A percentile compares a stretch with the other conserved stretches of the same genome.
Conservation (phyloP, 2,329 filamentous ascomycete genomes). For the Metarhizium humberi region DNA sequence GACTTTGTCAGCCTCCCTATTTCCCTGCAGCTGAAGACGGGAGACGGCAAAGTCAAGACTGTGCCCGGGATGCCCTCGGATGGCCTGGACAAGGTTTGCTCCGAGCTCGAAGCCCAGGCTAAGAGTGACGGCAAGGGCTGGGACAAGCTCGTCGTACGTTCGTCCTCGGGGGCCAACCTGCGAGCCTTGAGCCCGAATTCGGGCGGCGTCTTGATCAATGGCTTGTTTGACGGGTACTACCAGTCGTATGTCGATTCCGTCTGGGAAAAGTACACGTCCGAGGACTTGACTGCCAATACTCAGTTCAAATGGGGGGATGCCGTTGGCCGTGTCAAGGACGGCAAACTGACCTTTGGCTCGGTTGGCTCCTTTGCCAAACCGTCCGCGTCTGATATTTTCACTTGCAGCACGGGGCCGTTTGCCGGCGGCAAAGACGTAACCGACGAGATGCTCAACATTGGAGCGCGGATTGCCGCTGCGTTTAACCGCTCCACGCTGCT, state of each 20-base stretch:
- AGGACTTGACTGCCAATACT: constrained; percentile 42
- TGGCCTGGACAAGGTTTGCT: constrained; percentile 37
- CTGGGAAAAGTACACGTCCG: constrained; percentile 37
- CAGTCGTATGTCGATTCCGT: constrained; percentile 39
- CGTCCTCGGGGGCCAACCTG: constrained; percentile 27
- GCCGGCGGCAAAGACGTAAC: constrained; percentile 29
- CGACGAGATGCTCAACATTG: constrained; percentile 49
- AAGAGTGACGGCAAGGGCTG: constrained; percentile 38
- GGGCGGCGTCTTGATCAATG: constrained; percentile 31
- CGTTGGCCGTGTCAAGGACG: constrained; percentile 29
- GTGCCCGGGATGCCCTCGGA: constrained; percentile 40
- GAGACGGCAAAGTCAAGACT: constrained; percentile 30
- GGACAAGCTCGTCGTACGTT: constrained; percentile 40
- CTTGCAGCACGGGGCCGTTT: constrained; percentile 49
- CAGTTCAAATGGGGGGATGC: constrained; percentile 42
- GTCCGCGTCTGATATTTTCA: constrained; percentile 39
- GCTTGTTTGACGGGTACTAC: constrained; percentile 42
- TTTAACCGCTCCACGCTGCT: constrained; percentile 67
- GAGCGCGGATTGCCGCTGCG: constrained; percentile 64
- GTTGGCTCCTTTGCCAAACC: constrained; percentile 40
- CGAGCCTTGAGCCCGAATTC: constrained; percentile 46
- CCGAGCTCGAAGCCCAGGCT: constrained; percentile 34
- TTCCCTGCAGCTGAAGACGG: constrained; percentile 41
- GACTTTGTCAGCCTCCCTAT: constrained; percentile 66
- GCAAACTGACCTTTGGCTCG: constrained; percentile 29